Conservation (phyloP, 2,329 filamentous ascomycete species). For the Xylaria hypoxylon region DNA sequence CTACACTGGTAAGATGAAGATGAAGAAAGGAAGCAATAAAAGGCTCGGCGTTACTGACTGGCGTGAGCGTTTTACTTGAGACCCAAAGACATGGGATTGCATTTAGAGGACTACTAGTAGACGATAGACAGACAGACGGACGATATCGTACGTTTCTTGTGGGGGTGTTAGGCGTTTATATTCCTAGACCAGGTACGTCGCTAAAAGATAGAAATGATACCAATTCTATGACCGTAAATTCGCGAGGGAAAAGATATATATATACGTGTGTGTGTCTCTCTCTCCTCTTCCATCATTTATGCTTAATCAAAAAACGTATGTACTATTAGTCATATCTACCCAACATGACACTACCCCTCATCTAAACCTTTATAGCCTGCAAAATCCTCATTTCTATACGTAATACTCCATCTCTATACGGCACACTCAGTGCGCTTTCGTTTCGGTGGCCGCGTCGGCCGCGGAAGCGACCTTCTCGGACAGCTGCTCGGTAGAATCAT, state of each 20-base stretch:
- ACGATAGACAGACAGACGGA: slow-evolving; percentile 20
- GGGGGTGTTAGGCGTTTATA: slow-evolving; percentile 23
- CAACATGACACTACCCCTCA: neutral
- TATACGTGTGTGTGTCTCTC: slow-evolving; percentile 1
- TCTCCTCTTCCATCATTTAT: slow-evolving; percentile 4
- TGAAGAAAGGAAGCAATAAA: neutral
- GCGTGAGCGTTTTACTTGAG: neutral
- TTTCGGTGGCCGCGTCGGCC: slow-evolving; percentile 22
- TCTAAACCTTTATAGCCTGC: neutral
- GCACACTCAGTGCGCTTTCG: slow-evolving; percentile 23
- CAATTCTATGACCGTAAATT: slow-evolving; percentile 20
- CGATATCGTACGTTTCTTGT: slow-evolving; percentile 27
- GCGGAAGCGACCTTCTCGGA: slow-evolving; percentile 31
- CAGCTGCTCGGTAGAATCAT: slow-evolving; percentile 23
- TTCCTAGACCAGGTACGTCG: slow-evolving; percentile 5
- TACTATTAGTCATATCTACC: slow-evolving; percentile 4
- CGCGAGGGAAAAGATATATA: neutral
- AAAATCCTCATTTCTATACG: slow-evolving; percentile 22
- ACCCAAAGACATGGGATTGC: slow-evolving; percentile 5
- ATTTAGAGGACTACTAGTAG: slow-evolving; percentile 8
- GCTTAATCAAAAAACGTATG: slow-evolving; percentile 1
- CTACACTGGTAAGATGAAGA: neutral
- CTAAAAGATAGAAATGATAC: slow-evolving; percentile 25
- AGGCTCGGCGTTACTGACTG: slow-evolving; percentile 26
- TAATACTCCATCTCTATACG: slow-evolving; percentile 4